Base-by-base conservation (phyloP, 1,284 basidiomycete genomes). In the Omphalotus olearius region DNA sequence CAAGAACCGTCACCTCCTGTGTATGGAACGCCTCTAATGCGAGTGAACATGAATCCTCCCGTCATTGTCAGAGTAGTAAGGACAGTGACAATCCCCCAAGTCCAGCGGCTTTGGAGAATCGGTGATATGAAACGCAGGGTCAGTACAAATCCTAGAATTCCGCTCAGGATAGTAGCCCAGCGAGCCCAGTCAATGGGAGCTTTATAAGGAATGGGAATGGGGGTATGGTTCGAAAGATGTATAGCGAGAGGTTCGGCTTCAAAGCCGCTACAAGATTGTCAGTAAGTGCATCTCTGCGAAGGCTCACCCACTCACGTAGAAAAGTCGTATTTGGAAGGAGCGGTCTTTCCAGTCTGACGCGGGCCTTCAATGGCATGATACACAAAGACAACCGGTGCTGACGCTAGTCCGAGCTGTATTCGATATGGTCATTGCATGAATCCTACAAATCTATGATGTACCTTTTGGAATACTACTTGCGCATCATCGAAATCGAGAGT, bases 11-110 rank as follows among this genome's bases (percentile, higher is more conserved):
- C 84, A 2, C 69, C 67, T 35, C 81, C 83, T 47, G 78, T 75
- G 62, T 83, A 93, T 1, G 94, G 94, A 52, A 82, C 81, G 45
- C 78, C 78, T 57, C 96, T 85, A 62, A 99, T 99, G 57, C 86
- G 86, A 60, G 91, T 93, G 76, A 97, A 99, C 97, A 99, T 99
- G 74, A 88, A 90, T 3, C 94, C 94, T 6, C 85, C 83, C 9
- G 85, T 95, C 85, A 96, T 94, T 60, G 91, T 70, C 30, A 95
- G 76, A 36, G 85, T 85, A 4, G 80, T 76, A 51, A 85, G 57
- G 50, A 93, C 70, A 23, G 79, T 83, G 43, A 72, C 69, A 10
- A 74, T 62, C 2, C 87, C 88, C 91, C 91, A 93, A 10, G 82
- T 76, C 91, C 90, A 93, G 55, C 85, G 83, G 57, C 77, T 90